Evolutionary conservation across 1,284 basidiomycete genomes (phyloP).

Genomic region (Cutaneotrichosporon mucoides): DNA sequence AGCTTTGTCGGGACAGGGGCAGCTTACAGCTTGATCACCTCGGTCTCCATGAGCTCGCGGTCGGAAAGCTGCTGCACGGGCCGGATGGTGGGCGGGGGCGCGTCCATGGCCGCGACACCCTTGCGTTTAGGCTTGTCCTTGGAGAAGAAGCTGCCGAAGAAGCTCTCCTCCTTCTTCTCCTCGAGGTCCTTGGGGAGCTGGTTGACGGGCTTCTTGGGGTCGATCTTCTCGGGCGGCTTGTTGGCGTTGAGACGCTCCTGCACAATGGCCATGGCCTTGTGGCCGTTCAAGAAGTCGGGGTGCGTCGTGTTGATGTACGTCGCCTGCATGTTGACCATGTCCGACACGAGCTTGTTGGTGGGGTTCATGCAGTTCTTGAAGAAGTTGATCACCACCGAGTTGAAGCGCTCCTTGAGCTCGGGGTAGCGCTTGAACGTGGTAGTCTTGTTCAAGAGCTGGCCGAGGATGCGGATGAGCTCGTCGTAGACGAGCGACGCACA

Average conservation of each 20-base stretch:
- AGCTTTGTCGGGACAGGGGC: too few species aligned
- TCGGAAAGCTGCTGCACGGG: slow-evolving; percentile 78
- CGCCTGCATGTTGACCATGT: slow-evolving; percentile 93
- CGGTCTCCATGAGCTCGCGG: slow-evolving; percentile 95
- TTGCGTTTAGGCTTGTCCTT: slow-evolving; percentile 66
- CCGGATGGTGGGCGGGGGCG: slow-evolving; percentile 83
- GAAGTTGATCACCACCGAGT: slow-evolving; percentile 88
- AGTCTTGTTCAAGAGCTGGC: slow-evolving; percentile 82
- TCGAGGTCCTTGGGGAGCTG: slow-evolving; percentile 72
- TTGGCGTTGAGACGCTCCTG: slow-evolving; percentile 74
- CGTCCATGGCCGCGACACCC: slow-evolving; percentile 75
- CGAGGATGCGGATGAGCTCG: slow-evolving; percentile 90
- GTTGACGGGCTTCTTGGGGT: slow-evolving; percentile 65
- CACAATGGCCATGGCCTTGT: slow-evolving; percentile 91
- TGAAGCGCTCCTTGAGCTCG: slow-evolving; percentile 89
- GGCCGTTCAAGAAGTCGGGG: slow-evolving; percentile 94
- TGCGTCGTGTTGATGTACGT: slow-evolving; percentile 87
- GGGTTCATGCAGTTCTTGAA: slow-evolving; percentile 92
- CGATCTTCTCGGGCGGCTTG: slow-evolving; percentile 62
- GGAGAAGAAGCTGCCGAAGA: slow-evolving; percentile 93
- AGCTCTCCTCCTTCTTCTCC: slow-evolving; percentile 75
- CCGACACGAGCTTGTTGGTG: slow-evolving; percentile 88
- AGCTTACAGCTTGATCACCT: slow-evolving; percentile 86
- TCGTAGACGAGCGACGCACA: slow-evolving; percentile 95
- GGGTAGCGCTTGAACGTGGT: slow-evolving; percentile 93